Conservation (phyloP, 768 basidiomycete genomes). For the Podaxis sp. region DNA sequence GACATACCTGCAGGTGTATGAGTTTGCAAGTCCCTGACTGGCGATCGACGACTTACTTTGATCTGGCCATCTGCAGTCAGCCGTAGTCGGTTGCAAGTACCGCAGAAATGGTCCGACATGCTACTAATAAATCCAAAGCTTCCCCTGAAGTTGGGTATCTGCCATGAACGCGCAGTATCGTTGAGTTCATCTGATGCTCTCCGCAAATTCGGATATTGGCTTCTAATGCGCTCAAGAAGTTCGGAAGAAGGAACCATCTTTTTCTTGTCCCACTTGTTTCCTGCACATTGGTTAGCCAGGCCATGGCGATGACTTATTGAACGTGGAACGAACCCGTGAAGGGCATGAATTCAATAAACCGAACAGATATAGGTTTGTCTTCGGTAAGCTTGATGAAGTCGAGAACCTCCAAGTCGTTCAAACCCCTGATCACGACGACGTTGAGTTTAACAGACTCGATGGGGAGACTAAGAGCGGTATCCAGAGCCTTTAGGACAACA, state of each 20-base stretch:
- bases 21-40: neutral
- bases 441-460: constrained; percentile 74
- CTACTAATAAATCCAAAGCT: constrained; percentile 86
- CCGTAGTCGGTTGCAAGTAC: constrained; percentile 77
- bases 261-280: constrained; percentile 78
- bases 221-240: constrained; percentile 47
- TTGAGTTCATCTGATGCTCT: constrained; percentile 65
- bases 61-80: constrained; percentile 90
- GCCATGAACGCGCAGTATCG: constrained; percentile 80
- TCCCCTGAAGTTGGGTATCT: constrained; percentile 66
- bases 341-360: constrained; percentile 95
- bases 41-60: constrained; percentile 44
- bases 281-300: constrained; percentile 29
- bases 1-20: constrained; percentile 58
- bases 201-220: constrained; percentile 42
- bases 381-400: constrained; percentile 79
- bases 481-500: constrained; percentile 64
- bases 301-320: neutral
- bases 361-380: constrained; percentile 57
- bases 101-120: constrained; percentile 93
- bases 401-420: constrained; percentile 78
- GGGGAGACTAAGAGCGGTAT: constrained; percentile 52
- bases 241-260: constrained; percentile 80
- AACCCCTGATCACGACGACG: constrained; percentile 73
- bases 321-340: constrained; percentile 59